Conservation (phyloP, 495 filamentous ascomycete genomes). For the Jackrogersella multiformis region DNA sequence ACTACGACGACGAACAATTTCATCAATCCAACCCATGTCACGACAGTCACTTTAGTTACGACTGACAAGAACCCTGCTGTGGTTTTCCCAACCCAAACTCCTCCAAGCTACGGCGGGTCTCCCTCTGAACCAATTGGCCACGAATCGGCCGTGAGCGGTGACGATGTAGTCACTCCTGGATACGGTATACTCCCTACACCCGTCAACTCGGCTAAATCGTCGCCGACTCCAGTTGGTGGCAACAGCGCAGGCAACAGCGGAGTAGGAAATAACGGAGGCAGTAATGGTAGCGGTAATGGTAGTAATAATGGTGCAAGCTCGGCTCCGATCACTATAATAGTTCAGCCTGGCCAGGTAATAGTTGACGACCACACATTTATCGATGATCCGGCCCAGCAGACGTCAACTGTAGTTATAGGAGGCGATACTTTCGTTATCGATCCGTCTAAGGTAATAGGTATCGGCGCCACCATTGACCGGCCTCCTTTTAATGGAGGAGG, state of each 20-base stretch:
- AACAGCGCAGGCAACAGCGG: conserved; percentile 1
- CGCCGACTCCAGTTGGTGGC: conserved; percentile 11
- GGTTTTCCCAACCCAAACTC: conserved; percentile 49
- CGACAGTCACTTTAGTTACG: conserved; percentile 51
- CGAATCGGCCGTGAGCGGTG: conserved; percentile 31
- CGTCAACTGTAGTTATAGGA: conserved; percentile 52
- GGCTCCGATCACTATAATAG: conserved; percentile 49
- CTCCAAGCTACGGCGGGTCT: conserved; percentile 56
- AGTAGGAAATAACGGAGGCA: neutral
- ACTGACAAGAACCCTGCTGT: conserved; percentile 62
- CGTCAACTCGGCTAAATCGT: conserved; percentile 26
- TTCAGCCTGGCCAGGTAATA: conserved; percentile 54
- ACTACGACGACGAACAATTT: conserved; percentile 39
- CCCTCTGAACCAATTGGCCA: conserved; percentile 39
- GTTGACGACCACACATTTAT: conserved; percentile 54
- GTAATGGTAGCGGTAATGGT: neutral
- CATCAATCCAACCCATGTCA: conserved; percentile 21
- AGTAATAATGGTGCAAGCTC: neutral
- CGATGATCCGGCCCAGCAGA: conserved; percentile 47
- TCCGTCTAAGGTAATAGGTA: conserved; percentile 53
- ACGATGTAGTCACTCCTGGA: conserved; percentile 37
- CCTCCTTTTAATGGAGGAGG: conserved; percentile 39
- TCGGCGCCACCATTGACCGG: conserved; percentile 51
- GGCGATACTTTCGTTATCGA: conserved; percentile 55
- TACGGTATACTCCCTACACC: conserved; percentile 42